Evolutionary conservation across 805 yeast species (phyloP).

Genomic region (Trichomonascus vanleenenianus): DNA sequence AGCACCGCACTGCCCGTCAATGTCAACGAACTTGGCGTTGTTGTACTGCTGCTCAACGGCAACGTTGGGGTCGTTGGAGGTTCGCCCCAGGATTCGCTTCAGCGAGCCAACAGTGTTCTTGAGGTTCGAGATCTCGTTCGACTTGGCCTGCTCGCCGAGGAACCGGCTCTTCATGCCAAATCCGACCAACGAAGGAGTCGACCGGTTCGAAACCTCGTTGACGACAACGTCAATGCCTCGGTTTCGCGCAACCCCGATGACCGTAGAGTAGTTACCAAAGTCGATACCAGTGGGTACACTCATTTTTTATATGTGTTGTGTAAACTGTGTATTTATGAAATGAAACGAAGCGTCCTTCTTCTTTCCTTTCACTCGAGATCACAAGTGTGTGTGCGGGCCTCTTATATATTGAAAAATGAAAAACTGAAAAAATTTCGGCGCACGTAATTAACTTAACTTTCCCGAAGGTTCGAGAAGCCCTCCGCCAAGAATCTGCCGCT

Average conservation of each 20-base stretch:
- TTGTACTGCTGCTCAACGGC: constrained; percentile 65
- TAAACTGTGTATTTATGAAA: constrained; percentile 5
- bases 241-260: constrained; percentile 89
- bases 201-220: constrained; percentile 96
- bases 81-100: constrained; percentile 85
- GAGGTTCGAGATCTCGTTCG: constrained; percentile 92
- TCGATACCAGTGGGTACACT: constrained; percentile 96
- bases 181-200: constrained; percentile 89
- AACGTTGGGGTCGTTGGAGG: constrained; percentile 67
- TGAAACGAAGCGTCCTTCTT: neutral
- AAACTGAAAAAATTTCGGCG: constrained; percentile 3
- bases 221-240: constrained; percentile 98
- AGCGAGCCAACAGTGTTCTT: constrained; percentile 94
- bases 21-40: constrained; percentile 62
- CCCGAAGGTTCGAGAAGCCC: neutral
- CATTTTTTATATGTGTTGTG: constrained; percentile 41
- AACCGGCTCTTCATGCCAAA: constrained; percentile 84
- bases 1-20: constrained; percentile 64
- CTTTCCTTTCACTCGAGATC: constrained; percentile 2
- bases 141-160: constrained; percentile 93
- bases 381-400: constrained; percentile 1
- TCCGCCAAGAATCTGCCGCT: neutral
- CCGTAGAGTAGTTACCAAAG: constrained; percentile 92
- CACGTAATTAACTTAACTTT: too few relatives aligned
- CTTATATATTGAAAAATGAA: constrained; percentile 1